A percentile compares a stretch with the other conserved stretches of the same genome.
Conservation (phyloP, 441 rosid genomes). For the Arabidopsis lyrata region DNA sequence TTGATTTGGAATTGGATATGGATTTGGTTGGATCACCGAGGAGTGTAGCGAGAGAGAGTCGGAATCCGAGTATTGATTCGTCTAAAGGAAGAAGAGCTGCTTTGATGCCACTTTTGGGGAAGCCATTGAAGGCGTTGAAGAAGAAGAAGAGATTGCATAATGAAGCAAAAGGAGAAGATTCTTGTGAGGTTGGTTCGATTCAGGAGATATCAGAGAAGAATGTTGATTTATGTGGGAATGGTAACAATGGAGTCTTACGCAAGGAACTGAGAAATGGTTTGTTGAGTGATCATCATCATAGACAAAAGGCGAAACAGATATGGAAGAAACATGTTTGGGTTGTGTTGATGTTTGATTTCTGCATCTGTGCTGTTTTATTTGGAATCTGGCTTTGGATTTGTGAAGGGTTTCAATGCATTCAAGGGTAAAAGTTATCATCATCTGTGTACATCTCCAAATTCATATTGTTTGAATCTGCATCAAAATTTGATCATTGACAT, state of each 20-base stretch:
- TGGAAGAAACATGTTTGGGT: constrained; percentile 98
- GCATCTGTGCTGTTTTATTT: constrained; percentile 73
- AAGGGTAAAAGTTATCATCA: too few species aligned
- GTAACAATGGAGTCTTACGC: constrained; percentile 46
- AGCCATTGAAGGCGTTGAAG: constrained; percentile 62
- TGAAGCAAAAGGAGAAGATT: constrained; percentile 50
- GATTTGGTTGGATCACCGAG: constrained; percentile 51
- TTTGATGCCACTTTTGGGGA: constrained; percentile 60
- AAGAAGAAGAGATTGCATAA: constrained; percentile 68
- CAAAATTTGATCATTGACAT: constrained; percentile 15
- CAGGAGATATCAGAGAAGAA: constrained; percentile 47
- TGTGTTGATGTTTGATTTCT: constrained; percentile 76
- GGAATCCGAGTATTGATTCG: constrained; percentile 60
- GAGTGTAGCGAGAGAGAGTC: constrained; percentile 47
- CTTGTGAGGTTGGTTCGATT: constrained; percentile 37
- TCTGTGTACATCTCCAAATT: constrained; percentile 43
- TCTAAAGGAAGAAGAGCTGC: constrained; percentile 50
- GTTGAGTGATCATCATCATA: constrained; percentile 47
- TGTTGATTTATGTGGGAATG: constrained; percentile 53
- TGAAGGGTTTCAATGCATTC: constrained; percentile 84
- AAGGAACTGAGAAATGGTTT: constrained; percentile 63
- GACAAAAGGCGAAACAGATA: constrained; percentile 81
- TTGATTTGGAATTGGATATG: constrained; percentile 54
- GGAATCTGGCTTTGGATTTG: constrained; percentile 97
- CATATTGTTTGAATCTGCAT: constrained; percentile 16